Evolutionary conservation across 2,329 filamentous ascomycete genomes (phyloP).

Genomic region (Penicillium italicum): DNA sequence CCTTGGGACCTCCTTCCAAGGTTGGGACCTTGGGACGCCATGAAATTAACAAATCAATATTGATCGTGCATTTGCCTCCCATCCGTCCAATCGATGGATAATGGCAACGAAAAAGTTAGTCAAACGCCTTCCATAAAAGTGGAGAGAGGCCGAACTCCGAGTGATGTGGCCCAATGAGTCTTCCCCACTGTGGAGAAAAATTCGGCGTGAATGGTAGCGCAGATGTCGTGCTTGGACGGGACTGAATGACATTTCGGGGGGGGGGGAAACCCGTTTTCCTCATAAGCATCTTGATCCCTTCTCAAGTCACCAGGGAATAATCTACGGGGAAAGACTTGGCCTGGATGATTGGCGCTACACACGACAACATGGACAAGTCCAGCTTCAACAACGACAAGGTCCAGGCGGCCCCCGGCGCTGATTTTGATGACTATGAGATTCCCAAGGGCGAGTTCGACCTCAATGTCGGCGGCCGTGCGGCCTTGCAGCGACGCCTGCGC

Average conservation of each 20-base stretch:
- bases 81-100: neutral
- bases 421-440: slow-evolving; percentile 12
- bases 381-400: slow-evolving; percentile 12
- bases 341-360: neutral
- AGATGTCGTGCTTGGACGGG: slow-evolving; percentile 19
- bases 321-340: neutral
- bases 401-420: slow-evolving; percentile 9
- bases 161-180: slow-evolving; percentile 13
- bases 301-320: neutral
- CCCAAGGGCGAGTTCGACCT: slow-evolving; percentile 29
- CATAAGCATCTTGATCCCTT: neutral
- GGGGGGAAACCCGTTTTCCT: slow-evolving; percentile 12
- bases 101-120: slow-evolving; percentile 11
- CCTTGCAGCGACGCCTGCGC: slow-evolving; percentile 33
- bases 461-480: slow-evolving; percentile 34
- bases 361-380: slow-evolving; percentile 16
- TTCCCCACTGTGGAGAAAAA: slow-evolving; percentile 11
- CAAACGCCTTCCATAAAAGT: slow-evolving; percentile 14
- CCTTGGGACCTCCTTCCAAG: too few species aligned
- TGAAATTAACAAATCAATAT: neutral
- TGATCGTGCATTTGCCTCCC: neutral
- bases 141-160: slow-evolving; percentile 1
- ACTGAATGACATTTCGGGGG: slow-evolving; percentile 4
- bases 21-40: neutral
- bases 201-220: slow-evolving; percentile 1